phyloP scores from a whole-genome alignment of 2,329 filamentous ascomycete species.

The Ophiosphaerella narmari region DNA sequence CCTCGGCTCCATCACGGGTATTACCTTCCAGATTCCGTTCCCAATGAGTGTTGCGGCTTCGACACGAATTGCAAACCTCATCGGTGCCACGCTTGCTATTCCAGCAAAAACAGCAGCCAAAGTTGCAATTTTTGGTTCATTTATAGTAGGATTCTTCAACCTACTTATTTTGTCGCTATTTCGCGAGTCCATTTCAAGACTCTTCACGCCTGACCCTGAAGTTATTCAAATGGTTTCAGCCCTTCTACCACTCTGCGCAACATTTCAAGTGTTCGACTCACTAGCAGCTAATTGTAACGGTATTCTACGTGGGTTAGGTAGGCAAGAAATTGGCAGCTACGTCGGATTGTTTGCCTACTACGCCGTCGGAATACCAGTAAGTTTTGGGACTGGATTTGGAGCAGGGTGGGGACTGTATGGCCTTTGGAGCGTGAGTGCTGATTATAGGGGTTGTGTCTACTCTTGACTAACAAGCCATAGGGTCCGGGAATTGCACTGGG shows the following conservation, averaged over 20 bases:
- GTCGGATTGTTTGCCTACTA: conserved; percentile 89
- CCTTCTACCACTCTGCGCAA: conserved; percentile 78
- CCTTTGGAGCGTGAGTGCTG: conserved; percentile 65
- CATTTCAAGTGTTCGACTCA: conserved; percentile 89
- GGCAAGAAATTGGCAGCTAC: conserved; percentile 88
- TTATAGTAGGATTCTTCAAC: conserved; percentile 79
- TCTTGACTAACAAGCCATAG: conserved; percentile 20
- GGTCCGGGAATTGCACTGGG: conserved; percentile 66
- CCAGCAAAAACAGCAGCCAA: conserved; percentile 81
- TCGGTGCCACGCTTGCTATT: conserved; percentile 80
- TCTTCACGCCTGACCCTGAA: conserved; percentile 73
- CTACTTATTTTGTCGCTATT: conserved; percentile 70
- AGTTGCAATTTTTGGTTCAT: conserved; percentile 71
- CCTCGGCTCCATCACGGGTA: conserved; percentile 74
- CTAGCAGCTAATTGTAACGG: conserved; percentile 80
- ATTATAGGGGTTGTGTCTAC: background rate
- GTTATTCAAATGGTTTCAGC: conserved; percentile 68
- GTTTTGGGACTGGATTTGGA: conserved; percentile 77
- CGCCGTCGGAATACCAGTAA: conserved; percentile 80
- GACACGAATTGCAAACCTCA: conserved; percentile 88
- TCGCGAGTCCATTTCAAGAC: conserved; percentile 72
- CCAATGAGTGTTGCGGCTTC: conserved; percentile 86
- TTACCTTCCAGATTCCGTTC: conserved; percentile 92
- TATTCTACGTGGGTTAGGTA: conserved; percentile 81
- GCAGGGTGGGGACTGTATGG: conserved; percentile 77